Evolutionary conservation across 345 rosid genomes (phyloP).

Genomic region (Bruguiera parviflora): DNA sequence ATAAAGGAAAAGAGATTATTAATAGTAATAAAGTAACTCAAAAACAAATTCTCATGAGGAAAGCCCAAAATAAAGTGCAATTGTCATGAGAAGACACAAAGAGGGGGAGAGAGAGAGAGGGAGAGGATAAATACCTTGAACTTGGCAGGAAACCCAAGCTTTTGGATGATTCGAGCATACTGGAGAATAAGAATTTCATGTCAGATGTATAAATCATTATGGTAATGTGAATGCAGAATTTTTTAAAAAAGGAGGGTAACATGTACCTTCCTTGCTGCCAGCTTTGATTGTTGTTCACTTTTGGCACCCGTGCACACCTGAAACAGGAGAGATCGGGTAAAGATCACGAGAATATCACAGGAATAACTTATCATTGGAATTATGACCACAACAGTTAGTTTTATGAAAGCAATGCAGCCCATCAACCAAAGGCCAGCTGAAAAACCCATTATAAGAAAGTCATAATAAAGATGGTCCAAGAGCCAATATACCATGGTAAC

Average conservation of each 20-base stretch:
- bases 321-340: background rate
- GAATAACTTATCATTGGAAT: no score
- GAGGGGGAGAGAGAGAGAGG: background rate
- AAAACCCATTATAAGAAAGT: no score
- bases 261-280: slow-evolving; percentile 73
- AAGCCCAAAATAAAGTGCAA: no score
- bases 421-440: no score
- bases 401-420: no score
- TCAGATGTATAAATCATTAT: background rate
- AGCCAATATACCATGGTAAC: background rate
- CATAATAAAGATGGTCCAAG: no score
- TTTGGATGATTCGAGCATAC: slow-evolving; percentile 72
- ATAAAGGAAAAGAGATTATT: background rate
- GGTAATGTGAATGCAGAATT: background rate
- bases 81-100: no score
- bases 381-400: no score
- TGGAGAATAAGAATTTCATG: slow-evolving; percentile 19
- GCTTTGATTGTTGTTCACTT: slow-evolving; percentile 54
- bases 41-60: no score
- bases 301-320: slow-evolving; percentile 85
- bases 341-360: background rate
- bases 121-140: slow-evolving; percentile 49
- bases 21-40: no score
- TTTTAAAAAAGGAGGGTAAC: background rate
- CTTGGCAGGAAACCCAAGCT: slow-evolving; percentile 70